Base-by-base conservation (phyloP, 768 basidiomycete species). In the Rhodocollybia butyracea region DNA sequence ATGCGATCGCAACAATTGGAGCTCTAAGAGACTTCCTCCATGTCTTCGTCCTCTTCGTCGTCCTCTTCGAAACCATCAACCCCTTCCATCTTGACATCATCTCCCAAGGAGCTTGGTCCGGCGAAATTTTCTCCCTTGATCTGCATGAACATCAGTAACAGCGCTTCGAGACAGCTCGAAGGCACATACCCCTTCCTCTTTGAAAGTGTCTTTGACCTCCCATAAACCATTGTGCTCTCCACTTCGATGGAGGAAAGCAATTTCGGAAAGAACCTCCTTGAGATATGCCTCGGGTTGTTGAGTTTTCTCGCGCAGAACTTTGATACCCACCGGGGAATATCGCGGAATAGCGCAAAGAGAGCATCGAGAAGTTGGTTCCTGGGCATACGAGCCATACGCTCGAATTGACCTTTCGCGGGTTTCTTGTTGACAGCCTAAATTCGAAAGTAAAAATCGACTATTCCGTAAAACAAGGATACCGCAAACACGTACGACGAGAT, bases 361-460 rank as follows among this genome's bases (percentile, higher is more conserved):
- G 41, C 32, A 34, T 54, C 53, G 8, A 54, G 21, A 36, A 54
- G 53, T 46, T 54, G 53, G 38, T 54, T 54, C 34, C 88, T 80
- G 5, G 92, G 91, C 72, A 97, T 86, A 66, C 94, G 90, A n/a
- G 89, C 87, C 83, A 91, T 89, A 61, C 90, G 88, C 70, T 94
- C 91, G 72, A 89, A 89, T 13, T 81, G 74, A 27, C 87, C 87
- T 61, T 90, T 89, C 17, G 76, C 68, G 1, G 74, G 77, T 66
- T 88, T 90, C 36, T 73, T 80, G 70, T 86, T 90, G 15, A 83
- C 76, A 78, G 81, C 82, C 87, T 86, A 59, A 12, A 57, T 30
- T 59, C 39, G 22, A 40, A 7, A 38, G 46, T 46, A 57, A 15
- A 66, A 57, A 58, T 21, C 46, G 34, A 36, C 51, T 27, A 11